A percentile compares a stretch with the other conserved stretches of the same genome.
phyloP scores from a whole-genome alignment of 2,329 filamentous ascomycete species.

The Stemphylium vesicarium region DNA sequence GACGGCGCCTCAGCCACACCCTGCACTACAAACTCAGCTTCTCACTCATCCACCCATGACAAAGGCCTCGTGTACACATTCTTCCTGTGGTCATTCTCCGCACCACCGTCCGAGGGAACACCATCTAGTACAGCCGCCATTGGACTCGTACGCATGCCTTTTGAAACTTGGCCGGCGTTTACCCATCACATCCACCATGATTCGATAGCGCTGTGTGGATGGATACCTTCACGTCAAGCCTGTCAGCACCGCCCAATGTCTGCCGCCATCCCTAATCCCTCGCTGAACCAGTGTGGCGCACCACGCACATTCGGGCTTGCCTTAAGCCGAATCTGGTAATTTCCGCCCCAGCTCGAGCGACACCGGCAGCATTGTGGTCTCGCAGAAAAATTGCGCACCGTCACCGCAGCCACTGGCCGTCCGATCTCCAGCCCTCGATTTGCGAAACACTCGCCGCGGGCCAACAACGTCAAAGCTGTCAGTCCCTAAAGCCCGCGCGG shows the following conservation, averaged over 20 bases:
- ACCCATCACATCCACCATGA: no score
- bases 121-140: no score
- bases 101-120: no score
- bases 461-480: constrained; percentile 25
- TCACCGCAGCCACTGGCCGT: background rate
- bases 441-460: constrained; percentile 10
- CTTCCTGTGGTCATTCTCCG: no score
- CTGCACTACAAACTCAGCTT: background rate
- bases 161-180: no score
- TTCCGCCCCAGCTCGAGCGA: background rate
- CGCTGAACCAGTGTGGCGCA: background rate
- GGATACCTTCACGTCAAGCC: background rate
- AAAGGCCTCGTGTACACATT: no score
- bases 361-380: background rate
- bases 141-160: no score
- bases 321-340: constrained; percentile 1
- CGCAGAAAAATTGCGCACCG: background rate
- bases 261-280: background rate
- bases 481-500: constrained; percentile 14
- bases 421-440: background rate
- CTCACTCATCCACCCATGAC: no score
- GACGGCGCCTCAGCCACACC: background rate
- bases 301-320: background rate
- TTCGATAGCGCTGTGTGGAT: background rate
- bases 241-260: background rate